These are phyloP conservation scores for Gossypium davidsonii DNA, from an alignment of 441 rosid species.

Conservation along the genomic window DNA sequence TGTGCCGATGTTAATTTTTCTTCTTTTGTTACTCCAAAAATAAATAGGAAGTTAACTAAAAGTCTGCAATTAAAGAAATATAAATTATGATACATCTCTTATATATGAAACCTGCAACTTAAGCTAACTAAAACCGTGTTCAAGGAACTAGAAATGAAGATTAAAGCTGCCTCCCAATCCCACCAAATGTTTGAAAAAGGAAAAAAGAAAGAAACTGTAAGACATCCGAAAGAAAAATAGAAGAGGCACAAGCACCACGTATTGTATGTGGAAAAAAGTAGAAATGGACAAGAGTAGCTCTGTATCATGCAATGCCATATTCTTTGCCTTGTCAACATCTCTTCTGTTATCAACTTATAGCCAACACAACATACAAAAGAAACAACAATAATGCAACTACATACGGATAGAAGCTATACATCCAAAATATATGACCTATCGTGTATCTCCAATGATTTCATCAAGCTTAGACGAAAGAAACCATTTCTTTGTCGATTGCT, in stretches of 20 bases:
- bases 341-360: neutral
- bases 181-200: neutral
- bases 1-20: too few species aligned
- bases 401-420: neutral
- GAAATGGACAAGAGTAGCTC: neutral
- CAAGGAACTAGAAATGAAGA: neutral
- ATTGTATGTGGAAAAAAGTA: neutral
- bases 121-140: neutral
- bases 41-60: too few species aligned
- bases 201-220: neutral
- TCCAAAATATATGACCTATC: neutral
- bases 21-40: too few species aligned
- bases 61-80: too few species aligned
- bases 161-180: neutral
- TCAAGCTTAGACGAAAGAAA: neutral
- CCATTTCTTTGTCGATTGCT: too few species aligned
- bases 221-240: neutral
- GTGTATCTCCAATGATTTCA: neutral
- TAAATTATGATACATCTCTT: neutral
- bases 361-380: neutral
- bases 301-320: neutral
- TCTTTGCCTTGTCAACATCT: conserved; percentile 16
- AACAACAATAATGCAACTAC: neutral
- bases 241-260: neutral
- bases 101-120: neutral